A percentile compares a stretch with the other conserved stretches of the same genome.
Evolutionary conservation across 140 eudicot genomes (phyloP).

Genomic region (Bidens hawaiensis): DNA sequence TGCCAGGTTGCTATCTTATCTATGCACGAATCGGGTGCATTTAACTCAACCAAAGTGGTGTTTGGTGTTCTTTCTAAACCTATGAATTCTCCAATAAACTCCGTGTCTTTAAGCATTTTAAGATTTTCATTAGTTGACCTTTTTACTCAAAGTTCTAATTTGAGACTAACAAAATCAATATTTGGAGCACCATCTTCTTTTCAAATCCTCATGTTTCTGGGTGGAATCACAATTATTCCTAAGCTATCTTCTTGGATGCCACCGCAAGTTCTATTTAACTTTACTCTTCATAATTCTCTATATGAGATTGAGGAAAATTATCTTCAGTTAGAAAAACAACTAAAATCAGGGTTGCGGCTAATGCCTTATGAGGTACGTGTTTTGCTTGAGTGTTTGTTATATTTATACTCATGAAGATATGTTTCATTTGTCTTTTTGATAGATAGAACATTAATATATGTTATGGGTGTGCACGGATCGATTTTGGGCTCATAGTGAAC

Average conservation of each 20-base stretch:
- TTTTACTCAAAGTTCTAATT: constrained; percentile 46
- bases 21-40: constrained; percentile 44
- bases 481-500: no score
- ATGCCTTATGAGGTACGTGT: constrained; percentile 59
- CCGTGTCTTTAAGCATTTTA: constrained; percentile 51
- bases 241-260: constrained; percentile 37
- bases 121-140: constrained; percentile 51
- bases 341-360: constrained; percentile 57
- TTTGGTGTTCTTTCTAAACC: constrained; percentile 73
- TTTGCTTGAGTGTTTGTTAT: neutral
- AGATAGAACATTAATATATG: neutral
- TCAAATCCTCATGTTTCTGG: constrained; percentile 58
- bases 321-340: constrained; percentile 52
- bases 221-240: constrained; percentile 66
- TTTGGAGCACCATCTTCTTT: constrained; percentile 62
- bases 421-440: constrained; percentile 6
- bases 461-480: no score
- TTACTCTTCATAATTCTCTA: constrained; percentile 62
- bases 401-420: constrained; percentile 5
- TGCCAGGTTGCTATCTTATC: constrained; percentile 68
- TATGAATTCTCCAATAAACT: constrained; percentile 34
- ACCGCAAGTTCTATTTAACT: constrained; percentile 52
- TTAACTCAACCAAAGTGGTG: constrained; percentile 66
- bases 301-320: constrained; percentile 50
- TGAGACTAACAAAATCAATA: constrained; percentile 56